phyloP scores from a whole-genome alignment of 2,329 filamentous ascomycete species.

The Curvularia eragrostidis region DNA sequence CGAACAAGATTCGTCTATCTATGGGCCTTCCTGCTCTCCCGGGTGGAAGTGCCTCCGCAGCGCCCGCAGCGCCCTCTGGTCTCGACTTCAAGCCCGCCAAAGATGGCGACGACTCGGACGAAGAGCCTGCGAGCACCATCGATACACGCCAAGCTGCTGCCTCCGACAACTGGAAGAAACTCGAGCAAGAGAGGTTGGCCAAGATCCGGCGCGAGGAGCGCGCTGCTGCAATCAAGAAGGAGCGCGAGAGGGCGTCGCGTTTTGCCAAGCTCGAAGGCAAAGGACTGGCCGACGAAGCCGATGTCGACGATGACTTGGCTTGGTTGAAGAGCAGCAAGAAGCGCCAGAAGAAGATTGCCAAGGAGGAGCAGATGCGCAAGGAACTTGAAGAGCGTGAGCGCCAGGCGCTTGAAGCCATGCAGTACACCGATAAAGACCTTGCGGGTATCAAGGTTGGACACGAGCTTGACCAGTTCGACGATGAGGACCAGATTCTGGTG shows the following conservation, averaged over 20 bases:
- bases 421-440: conserved; percentile 86
- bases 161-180: conserved; percentile 75
- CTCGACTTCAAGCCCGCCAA: conserved; percentile 63
- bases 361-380: conserved; percentile 72
- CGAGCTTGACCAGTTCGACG: conserved; percentile 80
- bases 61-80: conserved; percentile 56
- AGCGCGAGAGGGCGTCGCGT: conserved; percentile 81
- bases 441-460: conserved; percentile 92
- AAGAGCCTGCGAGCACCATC: conserved; percentile 80
- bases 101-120: conserved; percentile 62
- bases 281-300: conserved; percentile 80
- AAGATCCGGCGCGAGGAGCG: conserved; percentile 81
- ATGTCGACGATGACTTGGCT: conserved; percentile 74
- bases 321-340: conserved; percentile 94
- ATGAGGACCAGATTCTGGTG: conserved; percentile 87
- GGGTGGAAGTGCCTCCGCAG: conserved; percentile 67
- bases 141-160: conserved; percentile 77
- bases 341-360: conserved; percentile 86
- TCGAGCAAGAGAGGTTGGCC: conserved; percentile 71
- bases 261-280: conserved; percentile 79
- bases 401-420: conserved; percentile 66
- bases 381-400: conserved; percentile 75
- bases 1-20: conserved; percentile 87
- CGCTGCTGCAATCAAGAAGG: conserved; percentile 83
- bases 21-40: conserved; percentile 90